phyloP scores from a whole-genome alignment of 441 rosid species.

The Populus trichocarpa region DNA sequence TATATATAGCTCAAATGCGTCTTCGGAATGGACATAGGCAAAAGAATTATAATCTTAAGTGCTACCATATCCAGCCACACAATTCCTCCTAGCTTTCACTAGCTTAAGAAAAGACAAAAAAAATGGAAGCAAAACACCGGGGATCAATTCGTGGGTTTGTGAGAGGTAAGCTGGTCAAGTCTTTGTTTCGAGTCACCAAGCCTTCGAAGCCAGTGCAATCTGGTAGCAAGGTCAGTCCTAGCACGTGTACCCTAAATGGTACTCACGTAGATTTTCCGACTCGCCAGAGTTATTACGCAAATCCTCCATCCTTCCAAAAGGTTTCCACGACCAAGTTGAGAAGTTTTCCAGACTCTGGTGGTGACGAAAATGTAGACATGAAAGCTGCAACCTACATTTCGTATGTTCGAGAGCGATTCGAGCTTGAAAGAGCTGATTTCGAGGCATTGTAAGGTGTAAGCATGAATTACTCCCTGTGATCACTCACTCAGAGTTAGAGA shows the following conservation, averaged over 20 bases:
- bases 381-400: conserved; percentile 36
- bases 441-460: not conserved
- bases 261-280: not conserved
- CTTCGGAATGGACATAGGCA: not conserved
- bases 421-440: conserved; percentile 21
- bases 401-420: conserved; percentile 36
- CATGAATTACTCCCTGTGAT: not conserved
- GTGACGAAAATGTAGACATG: conserved; percentile 41
- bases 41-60: not conserved
- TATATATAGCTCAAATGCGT: conserved; percentile 2
- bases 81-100: not conserved
- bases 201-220: conserved; percentile 3
- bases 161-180: conserved; percentile 28
- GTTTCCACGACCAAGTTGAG: not conserved
- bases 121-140: conserved; percentile 32
- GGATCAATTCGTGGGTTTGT: not conserved
- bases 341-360: conserved; percentile 19
- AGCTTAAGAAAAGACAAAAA: no score
- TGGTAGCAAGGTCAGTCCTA: conserved; percentile 22
- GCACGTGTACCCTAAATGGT: not conserved
- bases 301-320: conserved; percentile 13
- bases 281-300: not conserved
- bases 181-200: conserved; percentile 21
- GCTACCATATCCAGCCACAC: no score
- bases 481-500: not conserved